Evolutionary conservation across 257 asterid species (phyloP), one percentile per base, ranked within the genome.

Genomic region (Przewalskia tangutica): DNA sequence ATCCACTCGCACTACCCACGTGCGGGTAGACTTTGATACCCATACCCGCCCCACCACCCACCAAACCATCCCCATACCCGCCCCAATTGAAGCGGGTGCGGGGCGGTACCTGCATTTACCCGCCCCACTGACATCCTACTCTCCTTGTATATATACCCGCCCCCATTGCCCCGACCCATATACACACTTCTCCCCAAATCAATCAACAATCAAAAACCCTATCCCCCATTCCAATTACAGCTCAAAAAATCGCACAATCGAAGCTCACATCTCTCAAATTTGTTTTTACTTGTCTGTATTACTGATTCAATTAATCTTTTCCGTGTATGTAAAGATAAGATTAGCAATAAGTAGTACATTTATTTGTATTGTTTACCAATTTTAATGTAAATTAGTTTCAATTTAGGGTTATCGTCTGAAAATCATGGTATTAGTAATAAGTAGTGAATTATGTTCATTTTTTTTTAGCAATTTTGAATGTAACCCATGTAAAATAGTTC

Each of bases 181-280:
- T 70, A 71, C 12, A 53, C 76, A n/a, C 10, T n/a, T 6, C 4
- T 12, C 11, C 46, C 16, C 76, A 36, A 65, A 44, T 78, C 83
- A 68, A 56, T 79, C 42, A 38, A 38, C 32, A 27, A 27, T 27
- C 59, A 46, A 70, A 79, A 83, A 83, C 81, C 86, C 83, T 79
- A 77, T 76, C 79, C 53, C 32, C 23, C 76, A 17, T 44, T 42
- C 17, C 70, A 68, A 68, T 68, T 46, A 42, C 77, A 32, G 38
- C 56, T 70, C 56, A 10, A 13, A 46, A 70, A 5, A 46, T 46
- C 59, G 18, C 70, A 18, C 78, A 46, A 46, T 18, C 10, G 16
- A 10, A 23, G 63, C 81, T 59, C 0, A 10, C 18, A 18, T 3
- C 77, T 40, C 48, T 71, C 40, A 71, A 27, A 46, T 48, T 5